Base-by-base conservation (phyloP, 108 stramenopile species). In the Cyclotella kingstonii region DNA sequence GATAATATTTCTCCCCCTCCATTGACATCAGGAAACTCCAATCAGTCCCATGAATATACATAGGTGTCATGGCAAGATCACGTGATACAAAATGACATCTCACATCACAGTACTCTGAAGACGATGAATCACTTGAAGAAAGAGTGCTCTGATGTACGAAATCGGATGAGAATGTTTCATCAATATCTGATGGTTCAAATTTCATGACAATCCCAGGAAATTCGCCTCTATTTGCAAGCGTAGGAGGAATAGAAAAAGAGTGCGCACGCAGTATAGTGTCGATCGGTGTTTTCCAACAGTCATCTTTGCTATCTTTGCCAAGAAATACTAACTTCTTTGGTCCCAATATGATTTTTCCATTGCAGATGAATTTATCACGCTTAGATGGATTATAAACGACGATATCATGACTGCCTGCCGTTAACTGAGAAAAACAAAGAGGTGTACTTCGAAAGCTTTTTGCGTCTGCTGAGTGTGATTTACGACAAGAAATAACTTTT, bases 141-240 rank as follows among this genome's bases (percentile, higher is more conserved):
- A 42, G 19, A n/a, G 55, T 42, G n/a, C n/a, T n/a, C 1, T 27
- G 21, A 18, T 12, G 21, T 27, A 28, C 55, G 3, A 40, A 36
- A 26, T 49, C 39, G 47, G 60, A 62, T 12, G 60, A 62, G 36
- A 50, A 62, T 27, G 60, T 49, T 36, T 62, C 60, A 38, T 62
- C 60, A 17, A 49, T 48, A 6, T 1, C 1, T 38, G 26, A 10
- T 28, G 47, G 42, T 50, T 23, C 23, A 27, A 12, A 31, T 8
- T 26, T 41, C 3, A 19, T 62, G 1, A 62, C 12, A 8, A 41
- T 42, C 60, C 60, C 60, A 39, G 60, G 60, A 62, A 62, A 62
- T n/a, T 42, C 25, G 27, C 26, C 48, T 41, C 42, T 62, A 49
- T 62, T 62, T 1, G 38, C 60, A 47, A 50, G 26, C 15, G 60